These are phyloP conservation scores for Tephrocybe sp. DNA, from an alignment of 768 basidiomycete species.

Conservation along the genomic window DNA sequence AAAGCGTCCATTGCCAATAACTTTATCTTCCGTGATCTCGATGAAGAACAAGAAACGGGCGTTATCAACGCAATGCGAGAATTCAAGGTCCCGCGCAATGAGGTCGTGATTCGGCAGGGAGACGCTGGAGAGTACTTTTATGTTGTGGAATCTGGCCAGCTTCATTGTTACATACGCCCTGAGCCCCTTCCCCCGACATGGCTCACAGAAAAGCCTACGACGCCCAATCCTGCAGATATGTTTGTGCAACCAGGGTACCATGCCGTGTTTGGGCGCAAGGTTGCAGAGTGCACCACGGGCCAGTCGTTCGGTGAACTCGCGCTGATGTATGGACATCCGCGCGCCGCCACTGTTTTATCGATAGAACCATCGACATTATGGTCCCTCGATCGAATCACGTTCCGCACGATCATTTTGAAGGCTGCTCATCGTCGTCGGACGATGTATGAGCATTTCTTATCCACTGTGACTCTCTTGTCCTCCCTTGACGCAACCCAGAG, in stretches of 20 bases:
- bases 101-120: conserved; percentile 95
- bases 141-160: conserved; percentile 86
- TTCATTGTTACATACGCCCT: conserved; percentile 79
- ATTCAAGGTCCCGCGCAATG: conserved; percentile 60
- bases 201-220: conserved; percentile 41
- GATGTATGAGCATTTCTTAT: conserved; percentile 96
- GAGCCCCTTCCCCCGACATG: conserved; percentile 64
- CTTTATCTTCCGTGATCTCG: conserved; percentile 94
- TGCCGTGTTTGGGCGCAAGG: conserved; percentile 73
- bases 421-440: conserved; percentile 86
- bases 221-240: conserved; percentile 43
- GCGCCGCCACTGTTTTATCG: conserved; percentile 91
- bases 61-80: conserved; percentile 97
- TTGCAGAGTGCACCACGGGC: conserved; percentile 81
- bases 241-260: conserved; percentile 66
- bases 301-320: conserved; percentile 95
- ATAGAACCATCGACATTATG: conserved; percentile 82
- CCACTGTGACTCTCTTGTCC: conserved; percentile 84
- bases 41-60: conserved; percentile 92
- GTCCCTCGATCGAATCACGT: conserved; percentile 96
- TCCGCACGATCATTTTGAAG: conserved; percentile 96
- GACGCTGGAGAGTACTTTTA: conserved; percentile 98
- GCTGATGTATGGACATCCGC: conserved; percentile 96
- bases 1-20: conserved; percentile 83
- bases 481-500: conserved; percentile 85